Conservation (phyloP, 2,329 filamentous ascomycete genomes). For the Alternaria atra region DNA sequence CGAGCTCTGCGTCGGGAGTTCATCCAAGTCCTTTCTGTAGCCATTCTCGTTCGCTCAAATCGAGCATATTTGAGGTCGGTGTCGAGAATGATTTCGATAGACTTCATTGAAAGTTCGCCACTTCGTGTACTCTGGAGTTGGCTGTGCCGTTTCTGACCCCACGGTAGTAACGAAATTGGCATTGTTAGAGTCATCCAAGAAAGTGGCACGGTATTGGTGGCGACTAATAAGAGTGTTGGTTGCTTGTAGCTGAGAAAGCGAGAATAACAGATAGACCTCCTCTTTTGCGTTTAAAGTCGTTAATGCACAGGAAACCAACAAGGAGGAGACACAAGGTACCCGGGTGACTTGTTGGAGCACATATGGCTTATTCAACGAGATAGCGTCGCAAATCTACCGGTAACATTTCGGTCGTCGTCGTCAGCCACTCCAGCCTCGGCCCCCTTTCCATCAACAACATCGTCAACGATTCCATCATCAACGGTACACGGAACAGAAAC, state of each 20-base stretch:
- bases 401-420: not conserved
- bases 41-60: not conserved
- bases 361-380: not conserved
- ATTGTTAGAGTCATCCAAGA: not conserved
- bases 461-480: not conserved
- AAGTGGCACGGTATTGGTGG: not conserved
- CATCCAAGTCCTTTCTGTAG: not conserved
- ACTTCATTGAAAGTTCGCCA: not conserved
- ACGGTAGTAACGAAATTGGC: not conserved
- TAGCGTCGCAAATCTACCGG: not conserved
- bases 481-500: not conserved
- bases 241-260: not conserved
- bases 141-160: not conserved
- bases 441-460: not conserved
- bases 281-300: not conserved
- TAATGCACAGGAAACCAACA: not conserved
- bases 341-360: not conserved
- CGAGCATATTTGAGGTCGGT: not conserved
- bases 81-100: not conserved
- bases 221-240: not conserved
- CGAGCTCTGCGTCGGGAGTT: slow-evolving; percentile 9
- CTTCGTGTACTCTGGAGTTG: not conserved
- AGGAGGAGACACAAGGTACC: not conserved
- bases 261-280: not conserved
- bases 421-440: not conserved